Base-by-base conservation (phyloP, 179 eudicot genomes). In the Beta lomatogona region DNA sequence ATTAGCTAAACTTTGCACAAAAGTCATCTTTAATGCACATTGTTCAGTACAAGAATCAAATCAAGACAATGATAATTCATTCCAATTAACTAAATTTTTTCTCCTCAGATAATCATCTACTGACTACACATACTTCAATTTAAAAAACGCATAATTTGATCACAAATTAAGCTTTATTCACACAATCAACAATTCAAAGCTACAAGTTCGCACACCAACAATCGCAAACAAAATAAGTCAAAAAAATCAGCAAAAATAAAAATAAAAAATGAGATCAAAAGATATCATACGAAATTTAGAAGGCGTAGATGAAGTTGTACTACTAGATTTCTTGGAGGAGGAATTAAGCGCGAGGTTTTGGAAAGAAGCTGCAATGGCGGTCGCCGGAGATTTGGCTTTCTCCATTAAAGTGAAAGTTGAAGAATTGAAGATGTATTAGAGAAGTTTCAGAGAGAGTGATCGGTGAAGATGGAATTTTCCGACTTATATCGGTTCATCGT, bases 291-390 rank as follows among this genome's bases (percentile, higher is more conserved):
- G 19, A 28, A 61, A 13, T 13, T 15, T 19, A 60, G 11, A 10
- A 36, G 41, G 41, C 3, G 41, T 36, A 36, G 41, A 36, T 36
- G 41, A 36, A 36, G 41, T 36, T 36, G 41, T 36, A 36, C 41
- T 36, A 36, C 41, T 36, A 36, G 41, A 36, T 36, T 36, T 36
- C 41, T 36, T 3, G 46, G 82, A 58, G 48, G 31, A 68, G 31
- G 75, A 69, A 77, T 85, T 83, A 71, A 89, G 83, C 82, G 86
- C 81, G 41, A 90, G 88, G 19, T 88, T 83, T 36, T 86, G 87
- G 45, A 92, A 63, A 50, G 88, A 85, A 78, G 88, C 77, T 45
- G 88, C 67, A 13, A 82, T 78, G 14, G 85, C 64, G 36, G 71
- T 69, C 36, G 76, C 84, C 58, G 53, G 66, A 52, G 81, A 58